Evolutionary conservation across 2,329 filamentous ascomycete genomes (phyloP), one percentile per base, ranked within the genome.

Genomic region (Boeremia exigua): DNA sequence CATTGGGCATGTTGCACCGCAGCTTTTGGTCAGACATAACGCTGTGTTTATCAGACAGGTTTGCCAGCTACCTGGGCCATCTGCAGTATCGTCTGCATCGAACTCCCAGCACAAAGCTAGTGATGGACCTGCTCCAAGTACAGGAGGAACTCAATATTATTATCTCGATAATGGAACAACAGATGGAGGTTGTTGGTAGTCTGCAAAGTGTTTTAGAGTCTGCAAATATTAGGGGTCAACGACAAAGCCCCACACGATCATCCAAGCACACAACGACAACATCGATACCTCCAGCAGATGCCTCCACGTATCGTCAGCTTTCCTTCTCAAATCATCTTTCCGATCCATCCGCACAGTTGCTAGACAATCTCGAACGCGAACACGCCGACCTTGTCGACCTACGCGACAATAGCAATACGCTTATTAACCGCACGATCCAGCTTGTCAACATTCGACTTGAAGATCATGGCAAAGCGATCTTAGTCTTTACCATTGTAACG

Each of bases 71-170:
- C 55, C 66, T 79, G 3, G 69, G 74, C 14, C 76, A 78, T 56
- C 65, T 79, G 14, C 77, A 79, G 60, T 79, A 78, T 53, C 70
- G 77, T 7, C 66, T 79, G 1, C 75, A 78, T 50, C 67, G 77
- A 25, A 67, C 71, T 19, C 76, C 77, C 2, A 78, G 73, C 33
- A 78, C 77, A 6, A 78, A 77, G 44, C 65, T 79, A 2, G 76
- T 79, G 8, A 78, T 78, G 75, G 76, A 79, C 54, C 70, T 79
- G 3, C 69, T 79, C 1, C 74, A 78, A 33, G 76, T 76, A 10
- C 77, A 79, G 54, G 77, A 79, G 63, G 76, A 79, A 52, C 65
- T 79, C 2, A 78, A 78, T 52, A 78, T 79, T 29, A 74, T 79
- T 25, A 76, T 78, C n/a, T 72, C 77, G 14, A 75, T 79, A 34